A percentile compares a stretch with the other conserved stretches of the same genome.
phyloP scores from a whole-genome alignment of 805 yeast genomes.

The Zygosaccharomyces bisporus region DNA sequence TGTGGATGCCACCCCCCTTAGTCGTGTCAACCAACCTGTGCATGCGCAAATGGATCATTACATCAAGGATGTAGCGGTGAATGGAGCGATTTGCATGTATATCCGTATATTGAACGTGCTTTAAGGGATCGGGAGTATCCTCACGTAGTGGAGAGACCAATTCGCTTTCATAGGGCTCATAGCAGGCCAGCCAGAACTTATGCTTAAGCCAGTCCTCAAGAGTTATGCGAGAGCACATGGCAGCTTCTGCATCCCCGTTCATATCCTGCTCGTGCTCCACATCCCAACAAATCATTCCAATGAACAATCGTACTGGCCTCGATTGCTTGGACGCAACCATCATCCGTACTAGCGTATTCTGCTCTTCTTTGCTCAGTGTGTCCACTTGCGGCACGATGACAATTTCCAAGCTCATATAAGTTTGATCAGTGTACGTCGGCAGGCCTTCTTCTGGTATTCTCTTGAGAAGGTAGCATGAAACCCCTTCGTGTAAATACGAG shows the following conservation, averaged over 20 bases:
- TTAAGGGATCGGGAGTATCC: slow-evolving; percentile 1
- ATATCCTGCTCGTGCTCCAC: neutral
- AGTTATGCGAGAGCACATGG: slow-evolving; percentile 11
- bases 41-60: slow-evolving; percentile 51
- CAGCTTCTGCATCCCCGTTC: neutral
- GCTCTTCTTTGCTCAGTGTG: slow-evolving; percentile 13
- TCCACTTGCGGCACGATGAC: slow-evolving; percentile 22
- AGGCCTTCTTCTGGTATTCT: slow-evolving; percentile 5
- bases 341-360: slow-evolving; percentile 13
- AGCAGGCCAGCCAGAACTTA: slow-evolving; percentile 37
- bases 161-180: slow-evolving; percentile 13
- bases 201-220: slow-evolving; percentile 39
- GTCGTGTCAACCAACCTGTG: slow-evolving; percentile 47
- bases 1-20: slow-evolving; percentile 48
- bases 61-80: slow-evolving; percentile 54
- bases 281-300: slow-evolving; percentile 17
- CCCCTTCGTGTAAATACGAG: slow-evolving; percentile 6
- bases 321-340: slow-evolving; percentile 11
- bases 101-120: slow-evolving; percentile 6
- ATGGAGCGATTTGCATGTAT: slow-evolving; percentile 46
- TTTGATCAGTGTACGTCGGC: neutral
- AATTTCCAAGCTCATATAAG: slow-evolving; percentile 7
- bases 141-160: neutral
- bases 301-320: slow-evolving; percentile 5
- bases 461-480: slow-evolving; percentile 9